These are phyloP conservation scores for Talaromyces stipitatus DNA, from an alignment of 495 filamentous ascomycete genomes.

Conservation along the genomic window DNA sequence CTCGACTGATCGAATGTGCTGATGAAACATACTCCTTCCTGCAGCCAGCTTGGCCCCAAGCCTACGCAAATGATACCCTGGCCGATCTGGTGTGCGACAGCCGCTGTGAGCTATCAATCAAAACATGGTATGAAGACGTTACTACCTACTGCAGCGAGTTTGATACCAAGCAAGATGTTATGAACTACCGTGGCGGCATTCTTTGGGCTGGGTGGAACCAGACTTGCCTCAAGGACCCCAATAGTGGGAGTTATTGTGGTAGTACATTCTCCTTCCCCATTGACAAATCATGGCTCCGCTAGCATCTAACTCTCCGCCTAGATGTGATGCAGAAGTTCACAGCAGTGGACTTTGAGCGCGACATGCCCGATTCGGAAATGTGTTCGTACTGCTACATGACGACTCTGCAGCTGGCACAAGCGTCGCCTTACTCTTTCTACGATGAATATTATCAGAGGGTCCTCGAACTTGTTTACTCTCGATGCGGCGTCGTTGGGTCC, in stretches of 20 bases:
- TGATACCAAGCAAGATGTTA: not conserved
- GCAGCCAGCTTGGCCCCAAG: not conserved
- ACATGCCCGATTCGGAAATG: slow-evolving; percentile 11
- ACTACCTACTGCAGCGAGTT: not conserved
- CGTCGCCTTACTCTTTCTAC: slow-evolving; percentile 13
- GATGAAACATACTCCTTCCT: too few species aligned
- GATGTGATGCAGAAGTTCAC: slow-evolving; percentile 5
- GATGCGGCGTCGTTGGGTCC: not conserved
- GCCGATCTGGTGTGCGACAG: slow-evolving; percentile 3
- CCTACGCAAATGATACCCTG: slow-evolving; percentile 6
- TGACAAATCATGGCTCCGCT: not conserved
- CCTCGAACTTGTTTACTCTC: not conserved
- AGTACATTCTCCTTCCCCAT: not conserved
- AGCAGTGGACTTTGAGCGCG: not conserved
- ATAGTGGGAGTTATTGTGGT: slow-evolving; percentile 5
- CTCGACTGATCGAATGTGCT: slow-evolving; percentile 1
- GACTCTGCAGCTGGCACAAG: slow-evolving; percentile 13
- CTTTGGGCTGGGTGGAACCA: slow-evolving; percentile 13
- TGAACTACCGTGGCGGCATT: not conserved
- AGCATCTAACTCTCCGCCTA: not conserved
- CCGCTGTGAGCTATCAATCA: not conserved
- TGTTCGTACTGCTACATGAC: slow-evolving; percentile 14
- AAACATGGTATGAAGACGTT: slow-evolving; percentile 1
- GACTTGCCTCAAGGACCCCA: slow-evolving; percentile 13
- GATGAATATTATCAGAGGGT: not conserved